Evolutionary conservation across 192 early-diverging fungal species (phyloP).

Genomic region (Backusella mclennaniae): DNA sequence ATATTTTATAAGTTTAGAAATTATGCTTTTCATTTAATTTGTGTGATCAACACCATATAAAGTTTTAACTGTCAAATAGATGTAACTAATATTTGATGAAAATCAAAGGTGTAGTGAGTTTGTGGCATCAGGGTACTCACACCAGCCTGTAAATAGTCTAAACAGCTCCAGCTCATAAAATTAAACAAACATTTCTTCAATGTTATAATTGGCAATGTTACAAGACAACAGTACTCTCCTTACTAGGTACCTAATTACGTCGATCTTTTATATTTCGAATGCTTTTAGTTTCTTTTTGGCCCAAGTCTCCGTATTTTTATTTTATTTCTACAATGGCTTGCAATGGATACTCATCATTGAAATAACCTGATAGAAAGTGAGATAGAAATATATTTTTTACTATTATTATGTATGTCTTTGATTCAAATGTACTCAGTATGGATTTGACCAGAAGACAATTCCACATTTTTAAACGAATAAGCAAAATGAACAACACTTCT

Average conservation of each 20-base stretch:
- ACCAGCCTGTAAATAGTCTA: not conserved
- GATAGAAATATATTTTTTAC: not conserved
- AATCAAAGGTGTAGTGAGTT: not conserved
- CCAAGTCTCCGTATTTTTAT: not conserved
- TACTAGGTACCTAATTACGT: not conserved
- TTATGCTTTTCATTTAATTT: not conserved
- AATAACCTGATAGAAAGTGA: not conserved
- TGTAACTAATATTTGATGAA: not conserved
- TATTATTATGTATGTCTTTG: not conserved
- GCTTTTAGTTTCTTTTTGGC: not conserved
- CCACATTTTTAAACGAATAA: not conserved
- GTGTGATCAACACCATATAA: not conserved
- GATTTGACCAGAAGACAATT: not conserved
- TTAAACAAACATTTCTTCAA: not conserved
- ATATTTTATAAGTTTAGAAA: not conserved
- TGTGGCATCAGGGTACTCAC: not conserved
- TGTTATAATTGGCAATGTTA: not conserved
- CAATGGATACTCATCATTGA: not conserved
- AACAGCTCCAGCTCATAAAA: not conserved
- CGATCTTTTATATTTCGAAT: not conserved
- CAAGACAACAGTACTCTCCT: not conserved
- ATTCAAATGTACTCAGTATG: not conserved
- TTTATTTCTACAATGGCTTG: not conserved
- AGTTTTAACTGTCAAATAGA: not conserved
- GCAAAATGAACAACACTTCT: not conserved